Evolutionary conservation across 2,329 filamentous ascomycete species (phyloP).

Genomic region (Eutypella sp.): DNA sequence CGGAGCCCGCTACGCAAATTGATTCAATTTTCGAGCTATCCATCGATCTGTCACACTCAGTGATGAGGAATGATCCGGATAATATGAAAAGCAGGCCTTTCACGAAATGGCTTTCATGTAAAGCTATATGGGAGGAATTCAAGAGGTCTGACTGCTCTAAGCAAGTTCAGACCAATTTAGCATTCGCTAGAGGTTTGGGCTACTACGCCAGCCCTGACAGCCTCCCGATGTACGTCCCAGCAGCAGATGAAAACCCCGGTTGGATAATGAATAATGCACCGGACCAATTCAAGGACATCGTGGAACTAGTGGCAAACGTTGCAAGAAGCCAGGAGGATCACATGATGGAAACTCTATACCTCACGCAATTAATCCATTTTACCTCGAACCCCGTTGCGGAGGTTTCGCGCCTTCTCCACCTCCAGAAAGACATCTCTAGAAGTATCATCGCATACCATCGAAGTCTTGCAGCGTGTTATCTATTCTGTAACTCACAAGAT

Average conservation of each 20-base stretch:
- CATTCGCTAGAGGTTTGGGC: background rate
- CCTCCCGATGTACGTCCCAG: background rate
- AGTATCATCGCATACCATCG: background rate
- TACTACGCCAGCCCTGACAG: background rate
- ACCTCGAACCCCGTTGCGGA: background rate
- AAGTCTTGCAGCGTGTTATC: background rate
- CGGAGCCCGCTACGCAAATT: background rate
- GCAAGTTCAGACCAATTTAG: background rate
- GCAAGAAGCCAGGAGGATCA: background rate
- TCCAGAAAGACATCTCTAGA: background rate
- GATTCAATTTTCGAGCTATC: background rate
- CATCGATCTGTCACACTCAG: background rate
- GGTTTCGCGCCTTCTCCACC: background rate
- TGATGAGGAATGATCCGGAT: background rate
- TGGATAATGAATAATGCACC: background rate
- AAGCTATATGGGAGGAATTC: background rate
- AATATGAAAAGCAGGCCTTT: background rate
- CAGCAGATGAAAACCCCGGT: background rate
- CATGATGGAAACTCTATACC: background rate
- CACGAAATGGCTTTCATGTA: background rate
- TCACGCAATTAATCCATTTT: background rate
- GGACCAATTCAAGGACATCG: background rate
- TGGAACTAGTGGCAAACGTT: background rate
- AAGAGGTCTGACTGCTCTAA: no score
- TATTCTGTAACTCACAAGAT: background rate